Percentiles rank a stretch among this genome's conserved stretches.
phyloP scores from a whole-genome alignment of 2,329 filamentous ascomycete genomes.

The Diaporthe australafricana region DNA sequence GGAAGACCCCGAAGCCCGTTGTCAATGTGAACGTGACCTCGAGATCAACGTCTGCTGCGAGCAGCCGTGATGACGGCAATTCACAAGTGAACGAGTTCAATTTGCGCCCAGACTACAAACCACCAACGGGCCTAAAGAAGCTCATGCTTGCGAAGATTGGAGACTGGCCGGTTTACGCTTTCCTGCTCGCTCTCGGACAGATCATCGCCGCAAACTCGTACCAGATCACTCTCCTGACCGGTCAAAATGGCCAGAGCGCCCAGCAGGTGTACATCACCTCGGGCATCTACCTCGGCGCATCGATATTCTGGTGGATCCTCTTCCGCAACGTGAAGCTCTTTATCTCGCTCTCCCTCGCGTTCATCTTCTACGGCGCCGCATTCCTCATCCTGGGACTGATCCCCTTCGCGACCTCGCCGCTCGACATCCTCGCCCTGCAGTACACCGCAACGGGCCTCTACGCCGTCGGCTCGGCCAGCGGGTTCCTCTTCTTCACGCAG shows the following conservation, averaged over 20 bases:
- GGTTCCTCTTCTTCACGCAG: slow-evolving; percentile 73
- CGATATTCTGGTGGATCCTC: slow-evolving; percentile 71
- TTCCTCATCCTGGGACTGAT: slow-evolving; percentile 73
- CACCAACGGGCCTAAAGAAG: slow-evolving; percentile 66
- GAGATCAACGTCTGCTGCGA: slow-evolving; percentile 43
- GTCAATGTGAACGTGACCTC: slow-evolving; percentile 33
- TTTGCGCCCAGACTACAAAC: slow-evolving; percentile 65
- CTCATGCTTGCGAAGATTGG: slow-evolving; percentile 65
- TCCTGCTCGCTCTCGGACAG: slow-evolving; percentile 71
- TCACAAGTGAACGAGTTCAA: slow-evolving; percentile 57
- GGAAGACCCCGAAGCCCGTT: slow-evolving; percentile 44
- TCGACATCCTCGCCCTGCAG: slow-evolving; percentile 59
- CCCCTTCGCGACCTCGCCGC: slow-evolving; percentile 58
- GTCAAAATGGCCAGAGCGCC: slow-evolving; percentile 69
- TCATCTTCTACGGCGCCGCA: slow-evolving; percentile 71
- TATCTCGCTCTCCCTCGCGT: slow-evolving; percentile 69
- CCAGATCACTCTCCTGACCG: slow-evolving; percentile 75
- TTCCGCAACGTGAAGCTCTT: slow-evolving; percentile 69
- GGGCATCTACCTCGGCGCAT: slow-evolving; percentile 67
- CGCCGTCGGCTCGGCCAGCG: slow-evolving; percentile 70
- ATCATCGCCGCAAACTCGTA: slow-evolving; percentile 75
- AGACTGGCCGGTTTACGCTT: slow-evolving; percentile 74
- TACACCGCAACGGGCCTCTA: slow-evolving; percentile 72
- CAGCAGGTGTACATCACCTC: slow-evolving; percentile 71
- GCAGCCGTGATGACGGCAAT: neutral